Evolutionary conservation across 1,284 basidiomycete genomes (phyloP), one percentile per base, ranked within the genome.

Genomic region (Ustilago cynodontis): DNA sequence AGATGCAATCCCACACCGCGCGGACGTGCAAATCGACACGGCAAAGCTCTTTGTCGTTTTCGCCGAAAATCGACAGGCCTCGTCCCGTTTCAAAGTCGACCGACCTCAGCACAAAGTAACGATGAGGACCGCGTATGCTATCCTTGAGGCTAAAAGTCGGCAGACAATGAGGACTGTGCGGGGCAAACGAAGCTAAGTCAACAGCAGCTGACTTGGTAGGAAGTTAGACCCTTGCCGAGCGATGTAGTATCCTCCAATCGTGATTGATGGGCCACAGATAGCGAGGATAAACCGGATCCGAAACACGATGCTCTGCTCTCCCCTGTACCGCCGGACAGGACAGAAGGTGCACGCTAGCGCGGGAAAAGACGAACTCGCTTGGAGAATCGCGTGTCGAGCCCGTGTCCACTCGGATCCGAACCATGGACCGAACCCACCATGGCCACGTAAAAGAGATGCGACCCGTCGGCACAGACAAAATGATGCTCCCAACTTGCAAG

Each of bases 331-430:
- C 41, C 41, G 41, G 41, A 43, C n/a, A 43, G 7, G 41, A 43
- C 2, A 43, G 41, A 3, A n/a, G 7, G 3, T 43, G n/a, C 41
- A 43, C 20, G 41, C 41, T 43, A 43, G 41, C 41, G 20, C 20
- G 41, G 41, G 41, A 22, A 43, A 43, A 14, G 41, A 9, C 10
- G 20, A 20, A 18, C 20, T 43, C 20, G 20, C 41, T 43, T 43
- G 20, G n/a, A 0, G n/a, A 43, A 9, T 43, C 24, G 47, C 47
- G 0, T 49, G 24, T 29, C 47, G 20, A 49, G 47, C 47, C 47
- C n/a, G 14, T 16, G 11, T 14, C n/a, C 22, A 49, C 24, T 49
- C 47, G 47, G 47, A 49, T 49, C 47, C 47, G 47, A 49, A 49
- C 10, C 47, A 13, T 43, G 11, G 41, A n/a, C 41, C 6, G 31